Conservation (phyloP, 2,329 filamentous ascomycete species). For the Penicillium janthinellum region DNA sequence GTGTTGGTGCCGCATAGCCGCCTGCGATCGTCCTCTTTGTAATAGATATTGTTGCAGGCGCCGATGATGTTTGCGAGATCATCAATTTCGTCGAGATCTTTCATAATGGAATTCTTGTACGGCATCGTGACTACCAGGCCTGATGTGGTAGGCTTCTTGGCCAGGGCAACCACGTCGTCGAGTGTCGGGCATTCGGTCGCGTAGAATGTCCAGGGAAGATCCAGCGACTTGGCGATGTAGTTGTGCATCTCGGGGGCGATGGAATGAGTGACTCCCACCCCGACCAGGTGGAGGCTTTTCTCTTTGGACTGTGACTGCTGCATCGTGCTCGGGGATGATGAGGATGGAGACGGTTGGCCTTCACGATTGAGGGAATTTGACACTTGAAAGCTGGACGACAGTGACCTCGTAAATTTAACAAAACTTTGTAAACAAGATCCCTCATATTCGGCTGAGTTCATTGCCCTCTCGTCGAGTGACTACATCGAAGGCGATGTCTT, state of each 20-base stretch:
- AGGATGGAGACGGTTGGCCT: too few species aligned
- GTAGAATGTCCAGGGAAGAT: constrained; percentile 19
- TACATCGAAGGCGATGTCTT: background rate
- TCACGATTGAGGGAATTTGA: too few species aligned
- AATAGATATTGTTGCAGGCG: constrained; percentile 22
- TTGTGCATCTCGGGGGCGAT: constrained; percentile 24
- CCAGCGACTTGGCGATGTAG: constrained; percentile 20
- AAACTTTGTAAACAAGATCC: too few species aligned
- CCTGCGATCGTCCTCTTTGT: constrained; percentile 7
- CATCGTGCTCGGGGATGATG: background rate
- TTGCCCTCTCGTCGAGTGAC: background rate
- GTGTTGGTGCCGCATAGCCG: constrained; percentile 20
- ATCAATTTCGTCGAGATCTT: constrained; percentile 16
- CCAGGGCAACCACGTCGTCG: constrained; percentile 13
- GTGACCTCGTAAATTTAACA: too few species aligned
- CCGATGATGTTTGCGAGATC: constrained; percentile 13
- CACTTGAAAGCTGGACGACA: too few species aligned
- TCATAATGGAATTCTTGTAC: constrained; percentile 19
- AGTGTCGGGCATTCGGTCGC: constrained; percentile 17
- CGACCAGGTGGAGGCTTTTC: constrained; percentile 19
- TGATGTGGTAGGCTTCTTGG: constrained; percentile 11
- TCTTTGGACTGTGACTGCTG: constrained; percentile 3
- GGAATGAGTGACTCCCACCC: constrained; percentile 21
- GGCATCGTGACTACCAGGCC: constrained; percentile 23
- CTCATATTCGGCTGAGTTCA: background rate